These are phyloP conservation scores for Neocallimastix lanati DNA, from an alignment of 192 early-diverging fungal species.

Conservation along the genomic window DNA sequence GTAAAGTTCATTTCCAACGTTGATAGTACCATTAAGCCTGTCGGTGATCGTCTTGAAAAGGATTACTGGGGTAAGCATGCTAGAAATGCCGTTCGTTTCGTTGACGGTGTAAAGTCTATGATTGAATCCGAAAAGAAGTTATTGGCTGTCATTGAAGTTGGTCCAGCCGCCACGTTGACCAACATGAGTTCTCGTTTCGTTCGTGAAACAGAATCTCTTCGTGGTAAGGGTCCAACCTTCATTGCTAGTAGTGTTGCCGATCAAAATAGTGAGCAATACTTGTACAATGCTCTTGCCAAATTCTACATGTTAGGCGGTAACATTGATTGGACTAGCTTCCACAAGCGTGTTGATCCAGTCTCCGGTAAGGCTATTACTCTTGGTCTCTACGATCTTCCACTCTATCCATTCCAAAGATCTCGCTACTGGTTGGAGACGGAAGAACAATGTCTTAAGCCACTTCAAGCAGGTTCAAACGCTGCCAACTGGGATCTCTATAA, in stretches of 20 bases:
- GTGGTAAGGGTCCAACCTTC: neutral
- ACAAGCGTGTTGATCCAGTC: neutral
- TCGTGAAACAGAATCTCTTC: neutral
- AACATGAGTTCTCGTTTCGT: neutral
- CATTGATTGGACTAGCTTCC: neutral
- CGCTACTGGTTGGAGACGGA: neutral
- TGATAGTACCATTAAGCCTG: neutral
- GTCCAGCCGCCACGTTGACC: neutral
- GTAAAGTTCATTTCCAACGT: neutral
- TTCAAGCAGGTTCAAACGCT: neutral
- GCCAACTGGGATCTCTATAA: neutral
- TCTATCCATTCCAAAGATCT: neutral
- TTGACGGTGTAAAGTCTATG: neutral
- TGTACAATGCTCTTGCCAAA: neutral
- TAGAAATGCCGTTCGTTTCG: neutral
- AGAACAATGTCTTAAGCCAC: neutral
- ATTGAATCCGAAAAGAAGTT: neutral
- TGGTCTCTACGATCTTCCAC: neutral
- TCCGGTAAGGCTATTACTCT: neutral
- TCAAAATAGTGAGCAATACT: neutral
- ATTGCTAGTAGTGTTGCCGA: neutral
- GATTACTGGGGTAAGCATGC: neutral
- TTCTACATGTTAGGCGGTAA: neutral
- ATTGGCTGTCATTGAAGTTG: neutral
- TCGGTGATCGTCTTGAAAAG: neutral